Evolutionary conservation across 371 early-diverging fungal genomes (phyloP), one percentile per base, ranked within the genome.

Genomic region (Mortierella sp.): DNA sequence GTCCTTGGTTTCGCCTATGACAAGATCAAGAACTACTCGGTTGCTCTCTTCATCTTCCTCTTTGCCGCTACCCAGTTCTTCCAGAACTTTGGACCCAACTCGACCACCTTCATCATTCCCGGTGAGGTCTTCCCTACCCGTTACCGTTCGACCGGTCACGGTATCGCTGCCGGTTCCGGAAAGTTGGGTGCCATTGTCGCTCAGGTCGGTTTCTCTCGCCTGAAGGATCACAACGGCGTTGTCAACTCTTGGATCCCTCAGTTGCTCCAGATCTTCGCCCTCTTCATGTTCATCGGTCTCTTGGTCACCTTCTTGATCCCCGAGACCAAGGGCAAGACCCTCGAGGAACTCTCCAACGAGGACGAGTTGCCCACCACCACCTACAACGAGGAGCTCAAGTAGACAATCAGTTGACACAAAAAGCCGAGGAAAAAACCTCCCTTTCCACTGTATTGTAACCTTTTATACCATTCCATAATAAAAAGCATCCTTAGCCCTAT

Each of bases 41-140:
- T 81, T 24, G 81, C 80, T 7, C 80, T 86, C 22, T 94, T 94
- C 80, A 80, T 93, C 39, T 82, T 88, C 31, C 79, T 94, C 57
- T 92, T 89, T 71, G 90, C 92, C 10, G 72, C 90, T 39, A 91
- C 92, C 13, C 92, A 93, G 78, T 86, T 96, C 82, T 95, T 95
- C 84, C 92, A 92, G 85, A 93, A 96, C 85, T 93, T 91, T 78
- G 94, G 94, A 34, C 94, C 96, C 62, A 95, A 95, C 82, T 70
- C 92, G 7, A 95, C 96, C 39, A 94, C 95, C 49, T 95, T 94
- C 54, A 87, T 93, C 60, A 83, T 93, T 51, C 94, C 96, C 54
- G 90, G 92, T 63, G 96, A 96, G 82, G 84, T 87, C 51, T 95
- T 91, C 85, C 95, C 96, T 16, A 95, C 96, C 29, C 90, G 92